Conservation (phyloP, 2,329 filamentous ascomycete genomes). For the Botrytis cinerea region DNA sequence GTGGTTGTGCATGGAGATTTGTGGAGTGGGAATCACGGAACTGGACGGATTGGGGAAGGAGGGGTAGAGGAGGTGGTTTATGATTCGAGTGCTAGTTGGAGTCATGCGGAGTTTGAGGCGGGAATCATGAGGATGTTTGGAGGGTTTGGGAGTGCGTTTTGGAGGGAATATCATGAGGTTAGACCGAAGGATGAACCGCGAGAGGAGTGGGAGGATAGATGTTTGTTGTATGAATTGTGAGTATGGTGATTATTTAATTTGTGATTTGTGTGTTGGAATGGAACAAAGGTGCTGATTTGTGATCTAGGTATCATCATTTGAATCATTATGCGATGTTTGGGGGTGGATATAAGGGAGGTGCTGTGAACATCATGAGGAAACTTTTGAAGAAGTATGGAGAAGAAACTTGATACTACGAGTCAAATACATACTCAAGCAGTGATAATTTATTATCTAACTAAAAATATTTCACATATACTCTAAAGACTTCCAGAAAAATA, state of each 20-base stretch:
- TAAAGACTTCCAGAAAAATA: not conserved
- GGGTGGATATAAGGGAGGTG: constrained; percentile 72
- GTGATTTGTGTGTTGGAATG: not conserved
- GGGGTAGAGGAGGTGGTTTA: constrained; percentile 74
- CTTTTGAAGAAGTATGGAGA: constrained; percentile 70
- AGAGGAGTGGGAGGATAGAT: constrained; percentile 81
- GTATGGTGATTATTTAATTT: constrained; percentile 42
- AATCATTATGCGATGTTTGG: constrained; percentile 79
- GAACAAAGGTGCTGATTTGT: constrained; percentile 18
- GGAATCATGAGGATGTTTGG: constrained; percentile 98
- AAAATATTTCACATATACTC: not conserved
- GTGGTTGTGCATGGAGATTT: constrained; percentile 88
- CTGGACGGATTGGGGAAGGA: constrained; percentile 59
- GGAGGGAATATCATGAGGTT: constrained; percentile 73
- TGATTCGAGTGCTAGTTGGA: constrained; percentile 80
- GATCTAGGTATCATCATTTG: constrained; percentile 75
- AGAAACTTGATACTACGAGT: not conserved
- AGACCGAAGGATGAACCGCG: constrained; percentile 79
- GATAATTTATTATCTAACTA: not conserved
- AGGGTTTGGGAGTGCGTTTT: constrained; percentile 72
- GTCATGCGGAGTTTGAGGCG: constrained; percentile 85
- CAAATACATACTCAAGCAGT: not conserved
- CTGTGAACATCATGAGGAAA: constrained; percentile 76
- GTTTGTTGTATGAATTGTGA: constrained; percentile 79
- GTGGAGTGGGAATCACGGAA: constrained; percentile 84